Base-by-base conservation (phyloP, 148 eudicot genomes). In the Diospyros kaki region DNA sequence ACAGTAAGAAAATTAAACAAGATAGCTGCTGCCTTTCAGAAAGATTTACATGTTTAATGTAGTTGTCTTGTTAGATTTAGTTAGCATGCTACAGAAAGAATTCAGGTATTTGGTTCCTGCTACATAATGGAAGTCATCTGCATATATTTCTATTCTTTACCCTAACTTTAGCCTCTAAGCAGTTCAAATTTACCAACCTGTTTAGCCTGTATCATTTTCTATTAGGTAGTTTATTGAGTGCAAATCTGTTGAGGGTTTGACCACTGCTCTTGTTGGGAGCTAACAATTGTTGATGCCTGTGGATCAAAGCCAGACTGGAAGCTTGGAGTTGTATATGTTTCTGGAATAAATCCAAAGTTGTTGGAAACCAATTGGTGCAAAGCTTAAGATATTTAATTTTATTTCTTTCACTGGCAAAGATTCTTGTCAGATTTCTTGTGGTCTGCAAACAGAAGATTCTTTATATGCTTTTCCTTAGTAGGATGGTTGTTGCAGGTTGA, bases 21-120 rank as follows among this genome's bases (percentile, higher is more conserved):
- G 85, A 86, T 95, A 69, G 99, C 99, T 56, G 75, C 93, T 65
- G 98, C 99, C 72, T 95, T 93, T 73, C 93, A 96, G 82, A 88
- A 92, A 28, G 97, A 93, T 69, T 89, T 93, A 78, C 99, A 96
- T 85, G 42, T 15, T 73, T 64, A 51, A 64, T 5, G 41, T 63
- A 62, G 46, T 51, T 42, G 52, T 42, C 28, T 42, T n/a, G 6
- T 14, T 6, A n/a, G 14, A 51, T 64, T 40, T 56, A 15, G 9
- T n/a, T 28, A 28, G 28, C 28, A 51, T 38, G 28, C 8, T 38
- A 46, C 58, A 63, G 9, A 1, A 73, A 38, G 14, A 17, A 3
- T 62, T 48, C 1, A 18, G 46, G 45, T 61, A 50, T 46, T 61
- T 64, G 40, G n/a, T 54, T 43, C 40, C 53, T 39, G 9, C 6